Evolutionary conservation across 257 asterid species (phyloP).

Genomic region (Ilex aquifolium): DNA sequence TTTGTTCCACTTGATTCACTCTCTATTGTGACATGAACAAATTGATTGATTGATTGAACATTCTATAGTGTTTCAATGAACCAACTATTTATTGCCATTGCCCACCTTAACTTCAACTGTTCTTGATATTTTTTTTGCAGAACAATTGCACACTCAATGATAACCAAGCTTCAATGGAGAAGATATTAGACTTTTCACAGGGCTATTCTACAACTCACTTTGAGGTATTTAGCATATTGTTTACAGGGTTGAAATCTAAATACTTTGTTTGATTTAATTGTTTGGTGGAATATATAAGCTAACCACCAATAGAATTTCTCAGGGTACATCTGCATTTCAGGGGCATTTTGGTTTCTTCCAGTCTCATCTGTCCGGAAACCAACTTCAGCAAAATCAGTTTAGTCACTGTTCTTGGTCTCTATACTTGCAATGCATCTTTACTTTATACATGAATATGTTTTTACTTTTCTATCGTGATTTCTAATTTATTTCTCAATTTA

Average conservation of each 20-base stretch:
- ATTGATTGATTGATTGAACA: too few relatives aligned
- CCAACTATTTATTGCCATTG: too few relatives aligned
- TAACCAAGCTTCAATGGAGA: constrained; percentile 36
- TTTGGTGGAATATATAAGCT: not conserved
- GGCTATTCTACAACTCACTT: constrained; percentile 82
- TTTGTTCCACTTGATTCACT: too few relatives aligned
- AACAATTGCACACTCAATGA: constrained; percentile 22
- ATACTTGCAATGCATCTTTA: not conserved
- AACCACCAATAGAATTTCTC: not conserved
- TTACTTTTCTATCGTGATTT: too few relatives aligned
- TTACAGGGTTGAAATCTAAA: too few relatives aligned
- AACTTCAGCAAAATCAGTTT: constrained; percentile 67
- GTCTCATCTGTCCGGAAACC: constrained; percentile 44
- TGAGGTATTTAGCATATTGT: constrained; percentile 26
- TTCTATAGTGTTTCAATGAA: too few relatives aligned
- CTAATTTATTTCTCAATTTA: too few relatives aligned
- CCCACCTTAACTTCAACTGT: not conserved
- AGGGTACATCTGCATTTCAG: constrained; percentile 56
- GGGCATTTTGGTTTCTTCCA: constrained; percentile 45
- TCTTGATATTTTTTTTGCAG: constrained; percentile 25
- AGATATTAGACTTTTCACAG: constrained; percentile 64
- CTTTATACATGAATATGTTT: too few relatives aligned
- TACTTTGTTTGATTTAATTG: too few relatives aligned
- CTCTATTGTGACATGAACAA: too few relatives aligned
- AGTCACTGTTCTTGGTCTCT: constrained; percentile 15